Base-by-base conservation (phyloP, 352 stramenopile species). In the Paralagenidium karlingii region DNA sequence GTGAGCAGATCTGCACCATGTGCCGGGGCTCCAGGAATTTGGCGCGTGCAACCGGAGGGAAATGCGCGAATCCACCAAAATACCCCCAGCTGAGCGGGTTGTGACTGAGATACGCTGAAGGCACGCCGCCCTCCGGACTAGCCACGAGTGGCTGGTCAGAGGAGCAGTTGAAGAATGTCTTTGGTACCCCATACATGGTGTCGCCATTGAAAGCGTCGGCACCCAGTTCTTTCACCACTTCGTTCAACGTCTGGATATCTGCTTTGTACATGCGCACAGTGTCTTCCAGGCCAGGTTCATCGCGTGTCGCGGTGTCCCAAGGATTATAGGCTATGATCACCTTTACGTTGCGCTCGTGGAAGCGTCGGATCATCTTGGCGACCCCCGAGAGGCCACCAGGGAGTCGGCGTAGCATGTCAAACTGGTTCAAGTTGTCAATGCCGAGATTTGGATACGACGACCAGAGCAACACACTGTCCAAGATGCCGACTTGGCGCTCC, bases 1-100 rank as follows among this genome's bases (percentile, higher is more conserved):
- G 66, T 10, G 71, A 68, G 30, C 76, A 91, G 22, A 89, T 53
- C 40, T 89, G 71, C 8, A 85, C 74, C 69, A 86, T 86, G 58
- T 90, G 76, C 1, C 78, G 62, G 2, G 70, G 41, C 38, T 89
- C 76, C 16, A 93, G 59, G 30, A 86, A 89, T 55, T 88, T 88
- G 45, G 75, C 58, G 5, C 66, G 63, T 7, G 74, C 49, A 5
- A 88, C 73, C 0, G 70, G 68, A 5, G 74, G 74, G 57, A 86
- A 87, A 45, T 78, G 49, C 10, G 37, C 49, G 29, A 68, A 84
- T 5, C 73, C 70, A 12, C 54, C 67, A 45, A 80, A 82, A 38
- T 90, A 93, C 8, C 74, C 76, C 74, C 76, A 93, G 45, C 69
- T 89, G 16, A 84, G 79, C 3, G 74, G 58, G 36, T 91, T 91